These are phyloP conservation scores for Periconia sp. DNA, from an alignment of 2,329 filamentous ascomycete species.

Conservation along the genomic window DNA sequence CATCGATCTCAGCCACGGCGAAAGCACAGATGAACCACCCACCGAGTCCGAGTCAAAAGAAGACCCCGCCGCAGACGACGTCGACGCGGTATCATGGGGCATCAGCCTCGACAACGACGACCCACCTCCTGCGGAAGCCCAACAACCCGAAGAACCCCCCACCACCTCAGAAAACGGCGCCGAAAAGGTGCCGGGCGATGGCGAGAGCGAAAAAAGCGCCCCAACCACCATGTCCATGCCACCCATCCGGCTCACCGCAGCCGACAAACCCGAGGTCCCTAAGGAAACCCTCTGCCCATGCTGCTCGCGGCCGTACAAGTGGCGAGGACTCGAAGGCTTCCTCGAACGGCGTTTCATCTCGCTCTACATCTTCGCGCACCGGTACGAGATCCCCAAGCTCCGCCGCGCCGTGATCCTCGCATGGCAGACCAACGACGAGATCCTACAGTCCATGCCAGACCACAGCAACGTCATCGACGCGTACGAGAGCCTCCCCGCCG, in stretches of 20 bases:
- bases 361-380: slow-evolving; percentile 37
- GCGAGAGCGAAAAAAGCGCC: slow-evolving; percentile 25
- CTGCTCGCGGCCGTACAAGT: slow-evolving; percentile 39
- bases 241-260: slow-evolving; percentile 28
- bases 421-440: slow-evolving; percentile 41
- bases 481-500: slow-evolving; percentile 32
- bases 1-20: slow-evolving; percentile 14
- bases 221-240: slow-evolving; percentile 11
- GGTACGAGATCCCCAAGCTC: slow-evolving; percentile 35
- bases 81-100: slow-evolving; percentile 38
- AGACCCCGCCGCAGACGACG: slow-evolving; percentile 27
- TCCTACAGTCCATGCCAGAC: slow-evolving; percentile 40
- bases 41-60: slow-evolving; percentile 15
- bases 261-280: slow-evolving; percentile 36
- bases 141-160: slow-evolving; percentile 6
- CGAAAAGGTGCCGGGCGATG: slow-evolving; percentile 34
- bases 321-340: slow-evolving; percentile 40
- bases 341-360: slow-evolving; percentile 39
- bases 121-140: slow-evolving; percentile 13
- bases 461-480: slow-evolving; percentile 41
- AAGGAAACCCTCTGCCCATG: slow-evolving; percentile 40
- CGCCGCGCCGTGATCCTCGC: slow-evolving; percentile 35
- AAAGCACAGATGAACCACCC: slow-evolving; percentile 15
- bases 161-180: slow-evolving; percentile 16
- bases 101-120: slow-evolving; percentile 37